phyloP scores from a whole-genome alignment of 108 stramenopile genomes.

The Epipyxis sp. region DNA sequence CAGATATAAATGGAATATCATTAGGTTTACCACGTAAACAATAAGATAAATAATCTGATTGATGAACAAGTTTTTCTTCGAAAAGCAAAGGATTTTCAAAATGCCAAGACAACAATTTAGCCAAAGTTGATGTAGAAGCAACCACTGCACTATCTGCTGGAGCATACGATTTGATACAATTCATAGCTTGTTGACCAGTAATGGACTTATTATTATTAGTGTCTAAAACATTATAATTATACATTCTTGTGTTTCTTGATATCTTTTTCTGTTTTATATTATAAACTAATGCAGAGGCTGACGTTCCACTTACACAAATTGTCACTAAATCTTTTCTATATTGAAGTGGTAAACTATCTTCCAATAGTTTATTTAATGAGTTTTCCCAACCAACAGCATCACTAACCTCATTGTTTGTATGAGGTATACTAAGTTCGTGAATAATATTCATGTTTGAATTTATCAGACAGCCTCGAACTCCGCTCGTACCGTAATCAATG shows the following conservation, averaged over 20 bases:
- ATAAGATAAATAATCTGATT: slow-evolving; percentile 78
- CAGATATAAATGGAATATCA: slow-evolving; percentile 48
- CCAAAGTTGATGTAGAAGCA: slow-evolving; percentile 73
- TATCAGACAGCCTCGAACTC: too few species aligned
- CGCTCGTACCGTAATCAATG: too few species aligned
- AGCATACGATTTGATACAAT: too few species aligned
- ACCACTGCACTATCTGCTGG: slow-evolving; percentile 62
- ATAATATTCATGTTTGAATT: too few species aligned
- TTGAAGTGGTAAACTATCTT: too few species aligned
- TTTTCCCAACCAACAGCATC: too few species aligned
- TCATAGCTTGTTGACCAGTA: too few species aligned
- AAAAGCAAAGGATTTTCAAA: slow-evolving; percentile 60
- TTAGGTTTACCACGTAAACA: too few species aligned
- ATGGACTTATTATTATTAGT: too few species aligned
- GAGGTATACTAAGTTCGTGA: too few species aligned
- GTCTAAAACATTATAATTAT: slow-evolving; percentile 42
- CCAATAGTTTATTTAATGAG: too few species aligned
- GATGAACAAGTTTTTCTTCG: slow-evolving; percentile 73
- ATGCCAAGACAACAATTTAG: slow-evolving; percentile 80
- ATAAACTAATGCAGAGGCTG: slow-evolving; percentile 46
- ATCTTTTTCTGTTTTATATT: slow-evolving; percentile 10
- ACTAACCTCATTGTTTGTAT: too few species aligned
- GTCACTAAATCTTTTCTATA: slow-evolving; percentile 38
- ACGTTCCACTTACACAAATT: slow-evolving; percentile 46
- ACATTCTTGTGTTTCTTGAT: slow-evolving; percentile 42